Evolutionary conservation across 768 basidiomycete species (phyloP), one percentile per base, ranked within the genome.

Genomic region (Clitopilus hobsonii): DNA sequence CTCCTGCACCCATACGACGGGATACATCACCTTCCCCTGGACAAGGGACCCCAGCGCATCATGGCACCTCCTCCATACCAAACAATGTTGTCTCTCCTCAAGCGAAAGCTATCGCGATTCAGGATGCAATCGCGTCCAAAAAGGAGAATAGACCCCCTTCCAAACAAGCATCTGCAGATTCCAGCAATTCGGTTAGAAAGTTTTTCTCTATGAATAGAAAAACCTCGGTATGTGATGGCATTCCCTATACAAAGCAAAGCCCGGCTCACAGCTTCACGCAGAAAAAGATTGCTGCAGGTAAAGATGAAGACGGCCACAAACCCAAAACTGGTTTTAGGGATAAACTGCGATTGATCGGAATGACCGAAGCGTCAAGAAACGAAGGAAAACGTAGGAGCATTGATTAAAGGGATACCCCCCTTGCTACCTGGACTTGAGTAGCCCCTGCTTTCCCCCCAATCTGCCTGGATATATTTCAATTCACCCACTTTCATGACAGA

Each of bases 101-200:
- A n/a, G 81, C 83, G 27, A 88, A 85, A 63, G 79, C 84, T 6
- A 82, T 87, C 52, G 83, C 79, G 5, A 75, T 84, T 55, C 70
- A 86, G 41, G 85, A 86, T 51, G 78, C 80, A 5, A 69, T 83
- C 54, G 80, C 83, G 23, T 73, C 75, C 28, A 81, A 78, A 65
- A 69, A 70, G 41, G 76, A 69, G 60, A 68, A 67, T 29, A 66
- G 65, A 36, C 56, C 64, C 22, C 41, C 41, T 8, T 18, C 14
- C 22, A 45, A 45, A 20, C 41, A 45, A 11, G 41, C n/a, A 6
- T 64, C 64, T 47, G 55, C 61, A 20, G 59, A 61, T 6, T 29
- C 54, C 11, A 30, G 36, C 6, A 38, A 49, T 5, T 54, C 58
- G 48, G 22, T 55, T 24, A 56, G 57, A 29, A 68, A 67, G 29